Evolutionary conservation across 768 basidiomycete genomes (phyloP).

Genomic region (Tulasnella sp.): DNA sequence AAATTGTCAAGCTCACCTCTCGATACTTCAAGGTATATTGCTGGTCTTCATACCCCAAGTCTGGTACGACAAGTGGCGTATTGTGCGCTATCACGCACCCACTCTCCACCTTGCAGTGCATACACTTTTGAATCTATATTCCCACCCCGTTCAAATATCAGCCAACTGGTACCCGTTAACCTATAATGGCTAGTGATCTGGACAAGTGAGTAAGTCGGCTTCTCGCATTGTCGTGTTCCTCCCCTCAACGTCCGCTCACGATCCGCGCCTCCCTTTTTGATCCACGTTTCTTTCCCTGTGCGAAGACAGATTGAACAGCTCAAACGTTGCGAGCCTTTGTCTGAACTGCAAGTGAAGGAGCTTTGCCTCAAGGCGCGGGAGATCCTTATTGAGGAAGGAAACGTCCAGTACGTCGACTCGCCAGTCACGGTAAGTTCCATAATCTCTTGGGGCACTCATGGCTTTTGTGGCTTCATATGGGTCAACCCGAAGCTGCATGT

Average conservation of each 20-base stretch:
- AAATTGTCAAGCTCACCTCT: background rate
- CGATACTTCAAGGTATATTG: background rate
- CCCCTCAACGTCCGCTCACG: slow-evolving; percentile 1
- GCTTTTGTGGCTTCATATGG: background rate
- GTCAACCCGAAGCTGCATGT: background rate
- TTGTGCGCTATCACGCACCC: background rate
- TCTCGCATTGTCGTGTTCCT: background rate
- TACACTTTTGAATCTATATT: background rate
- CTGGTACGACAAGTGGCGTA: background rate
- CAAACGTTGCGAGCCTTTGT: slow-evolving; percentile 88
- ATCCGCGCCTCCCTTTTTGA: background rate
- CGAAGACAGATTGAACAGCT: slow-evolving; percentile 95
- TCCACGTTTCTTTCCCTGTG: background rate
- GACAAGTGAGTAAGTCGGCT: slow-evolving; percentile 30
- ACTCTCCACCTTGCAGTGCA: background rate
- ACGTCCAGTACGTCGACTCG: slow-evolving; percentile 92
- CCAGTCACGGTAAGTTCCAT: slow-evolving; percentile 65
- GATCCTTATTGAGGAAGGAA: slow-evolving; percentile 95
- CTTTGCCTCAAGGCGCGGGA: slow-evolving; percentile 95
- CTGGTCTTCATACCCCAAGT: background rate
- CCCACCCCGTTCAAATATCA: background rate
- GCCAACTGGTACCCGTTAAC: background rate
- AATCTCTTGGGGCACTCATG: background rate
- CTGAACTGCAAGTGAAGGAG: slow-evolving; percentile 92
- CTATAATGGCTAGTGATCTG: slow-evolving; percentile 27